Conservation (phyloP, 805 yeast genomes). For the Ascoidea asiatica region DNA sequence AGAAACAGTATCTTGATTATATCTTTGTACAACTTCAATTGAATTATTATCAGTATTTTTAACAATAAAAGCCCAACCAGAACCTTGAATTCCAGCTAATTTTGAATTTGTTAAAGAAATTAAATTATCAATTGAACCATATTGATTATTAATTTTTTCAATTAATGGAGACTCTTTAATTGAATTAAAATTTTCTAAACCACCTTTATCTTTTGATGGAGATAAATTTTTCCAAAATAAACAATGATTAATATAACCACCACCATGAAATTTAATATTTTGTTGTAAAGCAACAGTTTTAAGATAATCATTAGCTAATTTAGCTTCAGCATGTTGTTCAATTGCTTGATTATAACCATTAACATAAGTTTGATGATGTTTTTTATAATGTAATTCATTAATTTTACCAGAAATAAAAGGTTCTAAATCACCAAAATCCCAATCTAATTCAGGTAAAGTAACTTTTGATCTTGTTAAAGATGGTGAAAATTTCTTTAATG, state of each 20-base stretch:
- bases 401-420: constrained; percentile 79
- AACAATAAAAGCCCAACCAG: constrained; percentile 91
- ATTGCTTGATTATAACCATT: constrained; percentile 69
- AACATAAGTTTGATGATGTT: constrained; percentile 89
- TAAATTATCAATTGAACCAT: constrained; percentile 62
- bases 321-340: constrained; percentile 61
- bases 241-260: constrained; percentile 80
- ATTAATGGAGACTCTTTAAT: constrained; percentile 41
- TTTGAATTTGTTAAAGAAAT: constrained; percentile 48
- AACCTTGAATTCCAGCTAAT: constrained; percentile 84
- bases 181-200: constrained; percentile 31
- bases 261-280: constrained; percentile 80
- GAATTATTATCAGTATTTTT: constrained; percentile 66
- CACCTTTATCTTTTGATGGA: constrained; percentile 67
- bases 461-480: constrained; percentile 41
- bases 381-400: constrained; percentile 75
- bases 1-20: constrained; percentile 78
- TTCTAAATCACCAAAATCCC: constrained; percentile 76
- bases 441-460: constrained; percentile 68
- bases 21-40: constrained; percentile 66
- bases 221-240: constrained; percentile 83
- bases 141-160: constrained; percentile 45
- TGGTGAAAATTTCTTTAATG: neutral
- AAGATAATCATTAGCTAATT: constrained; percentile 42
- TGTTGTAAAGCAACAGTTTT: constrained; percentile 49